Evolutionary conservation across 2,329 filamentous ascomycete species (phyloP).

Genomic region (Mycosphaerella sp.): DNA sequence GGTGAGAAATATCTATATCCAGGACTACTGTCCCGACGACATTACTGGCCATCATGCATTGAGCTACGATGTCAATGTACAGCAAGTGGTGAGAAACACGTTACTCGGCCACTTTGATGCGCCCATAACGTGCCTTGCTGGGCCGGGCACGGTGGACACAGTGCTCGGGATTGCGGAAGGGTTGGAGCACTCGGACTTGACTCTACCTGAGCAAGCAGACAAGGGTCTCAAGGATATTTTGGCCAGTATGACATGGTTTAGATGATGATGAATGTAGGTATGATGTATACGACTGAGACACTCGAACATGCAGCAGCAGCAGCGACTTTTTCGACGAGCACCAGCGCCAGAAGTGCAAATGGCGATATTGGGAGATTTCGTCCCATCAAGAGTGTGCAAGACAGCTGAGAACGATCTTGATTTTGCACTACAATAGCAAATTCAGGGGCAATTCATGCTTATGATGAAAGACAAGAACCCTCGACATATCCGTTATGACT

Average conservation of each 20-base stretch:
- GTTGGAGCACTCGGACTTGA: neutral
- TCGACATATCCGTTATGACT: neutral
- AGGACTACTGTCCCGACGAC: slow-evolving; percentile 16
- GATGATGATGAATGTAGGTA: neutral
- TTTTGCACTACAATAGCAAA: no score
- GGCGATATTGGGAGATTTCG: no score
- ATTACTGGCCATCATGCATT: slow-evolving; percentile 10
- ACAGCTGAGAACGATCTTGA: no score
- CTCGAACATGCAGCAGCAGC: no score
- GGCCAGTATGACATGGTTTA: neutral
- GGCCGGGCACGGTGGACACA: neutral
- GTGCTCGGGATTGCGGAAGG: neutral
- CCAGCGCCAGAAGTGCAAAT: no score
- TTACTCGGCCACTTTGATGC: slow-evolving; percentile 1
- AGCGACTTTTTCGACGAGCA: no score
- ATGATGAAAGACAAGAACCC: no score
- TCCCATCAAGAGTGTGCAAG: no score
- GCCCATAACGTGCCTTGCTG: slow-evolving; percentile 1
- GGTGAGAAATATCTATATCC: slow-evolving; percentile 13
- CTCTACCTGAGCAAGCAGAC: neutral
- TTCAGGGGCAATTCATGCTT: no score
- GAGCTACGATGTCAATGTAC: slow-evolving; percentile 9
- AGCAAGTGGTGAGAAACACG: slow-evolving; percentile 7
- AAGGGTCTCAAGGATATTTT: neutral
- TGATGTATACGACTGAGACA: neutral